A percentile compares a stretch with the other conserved stretches of the same genome.
These are phyloP conservation scores for Wilcoxina mikolae DNA, from an alignment of 495 filamentous ascomycete species.

Conservation along the genomic window DNA sequence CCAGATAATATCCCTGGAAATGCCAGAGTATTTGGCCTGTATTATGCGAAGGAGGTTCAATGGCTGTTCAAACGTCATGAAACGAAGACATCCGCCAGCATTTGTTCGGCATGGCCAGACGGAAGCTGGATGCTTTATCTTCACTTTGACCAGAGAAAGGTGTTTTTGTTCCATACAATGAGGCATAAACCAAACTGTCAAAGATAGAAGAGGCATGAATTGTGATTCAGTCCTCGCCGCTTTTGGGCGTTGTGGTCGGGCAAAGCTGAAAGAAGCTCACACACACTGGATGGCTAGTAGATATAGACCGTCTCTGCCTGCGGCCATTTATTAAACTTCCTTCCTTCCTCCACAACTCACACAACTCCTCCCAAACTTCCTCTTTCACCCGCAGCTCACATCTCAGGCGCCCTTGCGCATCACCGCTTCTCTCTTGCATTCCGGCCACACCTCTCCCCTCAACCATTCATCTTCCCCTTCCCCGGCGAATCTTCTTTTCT, in stretches of 20 bases:
- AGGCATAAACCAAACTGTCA: not conserved
- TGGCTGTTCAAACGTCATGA: not conserved
- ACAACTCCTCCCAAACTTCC: too few species aligned
- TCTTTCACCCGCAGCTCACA: too few species aligned
- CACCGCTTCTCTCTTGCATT: too few species aligned
- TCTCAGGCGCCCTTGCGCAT: too few species aligned
- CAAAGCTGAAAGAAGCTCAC: not conserved
- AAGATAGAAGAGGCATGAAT: not conserved
- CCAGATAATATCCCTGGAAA: not conserved
- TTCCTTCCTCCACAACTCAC: not conserved
- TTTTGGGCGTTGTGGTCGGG: not conserved
- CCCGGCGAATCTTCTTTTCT: not conserved
- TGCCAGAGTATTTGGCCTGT: not conserved
- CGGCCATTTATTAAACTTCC: not conserved
- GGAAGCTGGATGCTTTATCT: not conserved
- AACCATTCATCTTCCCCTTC: not conserved
- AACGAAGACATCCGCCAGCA: not conserved
- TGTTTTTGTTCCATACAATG: not conserved
- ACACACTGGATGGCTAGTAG: not conserved
- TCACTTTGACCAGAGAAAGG: not conserved
- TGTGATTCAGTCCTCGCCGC: not conserved
- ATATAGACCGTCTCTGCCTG: not conserved
- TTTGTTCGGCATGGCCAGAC: not conserved
- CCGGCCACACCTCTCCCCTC: too few species aligned
- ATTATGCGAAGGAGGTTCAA: not conserved